These are phyloP conservation scores for Trichophyton mentagrophytes DNA, from an alignment of 2,329 filamentous ascomycete species.

Conservation along the genomic window DNA sequence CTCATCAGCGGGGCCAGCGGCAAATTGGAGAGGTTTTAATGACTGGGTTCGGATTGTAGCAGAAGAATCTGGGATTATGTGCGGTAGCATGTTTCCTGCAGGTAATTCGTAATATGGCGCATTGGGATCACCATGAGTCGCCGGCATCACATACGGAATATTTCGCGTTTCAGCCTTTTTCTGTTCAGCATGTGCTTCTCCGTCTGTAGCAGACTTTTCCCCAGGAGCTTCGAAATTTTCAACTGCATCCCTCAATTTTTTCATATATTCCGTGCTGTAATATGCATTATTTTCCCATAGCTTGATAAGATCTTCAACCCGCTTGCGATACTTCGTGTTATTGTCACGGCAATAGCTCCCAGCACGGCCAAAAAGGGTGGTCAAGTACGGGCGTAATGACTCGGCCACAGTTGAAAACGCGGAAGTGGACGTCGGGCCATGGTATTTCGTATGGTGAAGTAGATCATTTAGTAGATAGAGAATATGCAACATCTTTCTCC, in stretches of 20 bases:
- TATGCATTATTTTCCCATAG: constrained; percentile 60
- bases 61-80: constrained; percentile 63
- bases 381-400: constrained; percentile 47
- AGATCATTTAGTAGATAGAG: constrained; percentile 70
- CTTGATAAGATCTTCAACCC: constrained; percentile 51
- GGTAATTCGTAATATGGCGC: constrained; percentile 72
- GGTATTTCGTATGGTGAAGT: constrained; percentile 53
- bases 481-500: constrained; percentile 59
- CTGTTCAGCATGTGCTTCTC: constrained; percentile 22
- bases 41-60: constrained; percentile 58
- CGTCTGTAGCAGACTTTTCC: constrained; percentile 21
- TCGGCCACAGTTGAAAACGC: constrained; percentile 40
- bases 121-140: constrained; percentile 60
- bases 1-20: constrained; percentile 54
- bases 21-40: constrained; percentile 59
- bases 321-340: constrained; percentile 52
- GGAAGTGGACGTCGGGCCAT: constrained; percentile 30
- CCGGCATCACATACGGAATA: constrained; percentile 57
- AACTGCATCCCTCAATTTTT: constrained; percentile 48
- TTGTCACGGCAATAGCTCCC: constrained; percentile 43
- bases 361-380: constrained; percentile 48
- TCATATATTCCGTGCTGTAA: constrained; percentile 42
- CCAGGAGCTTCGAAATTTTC: constrained; percentile 31
- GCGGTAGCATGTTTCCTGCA: constrained; percentile 66
- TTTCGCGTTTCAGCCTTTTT: constrained; percentile 36